Evolutionary conservation across 345 rosid genomes (phyloP).

Genomic region (Theobroma cacao): DNA sequence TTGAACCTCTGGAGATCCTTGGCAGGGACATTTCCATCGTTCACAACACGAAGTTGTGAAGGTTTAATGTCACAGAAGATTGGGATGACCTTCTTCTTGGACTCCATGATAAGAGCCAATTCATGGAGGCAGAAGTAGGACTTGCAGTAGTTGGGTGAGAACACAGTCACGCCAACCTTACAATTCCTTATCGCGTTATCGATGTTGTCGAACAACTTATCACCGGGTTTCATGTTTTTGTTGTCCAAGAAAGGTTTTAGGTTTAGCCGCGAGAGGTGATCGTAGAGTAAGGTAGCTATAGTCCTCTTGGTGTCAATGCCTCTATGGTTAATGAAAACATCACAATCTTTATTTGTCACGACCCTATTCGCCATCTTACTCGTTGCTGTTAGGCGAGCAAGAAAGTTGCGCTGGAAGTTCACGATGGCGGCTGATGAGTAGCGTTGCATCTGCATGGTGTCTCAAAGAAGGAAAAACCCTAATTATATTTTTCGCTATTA

Average conservation of each 20-base stretch:
- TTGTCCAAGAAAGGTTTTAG: conserved; percentile 62
- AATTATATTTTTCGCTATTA: background rate
- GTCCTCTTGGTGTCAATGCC: conserved; percentile 66
- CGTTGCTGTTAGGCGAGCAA: background rate
- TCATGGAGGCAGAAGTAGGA: conserved; percentile 71
- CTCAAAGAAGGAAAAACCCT: background rate
- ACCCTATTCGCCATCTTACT: background rate
- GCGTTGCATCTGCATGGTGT: conserved; percentile 7
- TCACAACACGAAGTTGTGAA: conserved; percentile 48
- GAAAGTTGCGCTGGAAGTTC: conserved; percentile 4
- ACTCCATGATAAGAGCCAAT: conserved; percentile 67
- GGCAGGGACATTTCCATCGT: conserved; percentile 26
- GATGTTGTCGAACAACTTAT: conserved; percentile 62
- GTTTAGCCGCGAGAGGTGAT: conserved; percentile 38
- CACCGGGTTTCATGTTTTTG: conserved; percentile 79
- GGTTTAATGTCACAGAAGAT: conserved; percentile 76
- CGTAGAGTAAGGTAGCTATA: conserved; percentile 56
- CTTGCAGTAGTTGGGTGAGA: conserved; percentile 61
- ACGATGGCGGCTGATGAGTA: background rate
- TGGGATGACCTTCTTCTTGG: conserved; percentile 61
- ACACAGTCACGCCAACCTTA: conserved; percentile 54
- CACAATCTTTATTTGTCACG: conserved; percentile 14
- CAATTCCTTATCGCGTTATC: conserved; percentile 45
- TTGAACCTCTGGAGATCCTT: conserved; percentile 47
- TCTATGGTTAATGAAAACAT: conserved; percentile 75